phyloP scores from a whole-genome alignment of 345 rosid genomes.

The Hibiscus syriacus region DNA sequence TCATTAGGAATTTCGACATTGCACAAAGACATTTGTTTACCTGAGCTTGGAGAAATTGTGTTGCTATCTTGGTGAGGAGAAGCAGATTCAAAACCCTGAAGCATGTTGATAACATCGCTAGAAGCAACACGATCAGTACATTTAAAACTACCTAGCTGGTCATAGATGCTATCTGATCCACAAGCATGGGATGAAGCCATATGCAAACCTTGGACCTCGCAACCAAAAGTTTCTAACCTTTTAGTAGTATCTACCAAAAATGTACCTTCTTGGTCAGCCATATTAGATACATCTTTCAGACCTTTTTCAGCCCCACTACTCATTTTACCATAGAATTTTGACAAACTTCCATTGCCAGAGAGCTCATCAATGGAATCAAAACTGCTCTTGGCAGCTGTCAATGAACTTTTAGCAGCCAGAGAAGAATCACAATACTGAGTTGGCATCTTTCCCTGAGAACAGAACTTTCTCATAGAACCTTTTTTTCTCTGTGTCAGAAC shows the following conservation, averaged over 20 bases:
- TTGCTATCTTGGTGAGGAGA: constrained; percentile 34
- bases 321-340: constrained; percentile 19
- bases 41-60: constrained; percentile 15
- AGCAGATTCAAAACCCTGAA: constrained; percentile 21
- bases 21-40: constrained; percentile 6
- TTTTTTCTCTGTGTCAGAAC: constrained; percentile 18
- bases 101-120: constrained; percentile 19
- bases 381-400: constrained; percentile 30
- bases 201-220: constrained; percentile 8
- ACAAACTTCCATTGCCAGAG: constrained; percentile 23
- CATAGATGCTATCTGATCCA: constrained; percentile 20
- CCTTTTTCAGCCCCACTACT: constrained; percentile 16
- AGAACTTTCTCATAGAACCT: constrained; percentile 11
- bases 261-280: constrained; percentile 14
- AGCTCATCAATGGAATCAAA: constrained; percentile 32
- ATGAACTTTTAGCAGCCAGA: constrained; percentile 31
- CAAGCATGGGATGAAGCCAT: constrained; percentile 17
- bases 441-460: constrained; percentile 14
- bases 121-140: constrained; percentile 15
- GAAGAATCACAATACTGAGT: constrained; percentile 24
- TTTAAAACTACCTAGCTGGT: constrained; percentile 20
- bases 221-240: constrained; percentile 16
- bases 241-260: constrained; percentile 15
- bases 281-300: constrained; percentile 17
- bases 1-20: constrained; percentile 12